Evolutionary conservation across 2,329 filamentous ascomycete genomes (phyloP), one percentile per base, ranked within the genome.

Genomic region (Fusarium succisae): DNA sequence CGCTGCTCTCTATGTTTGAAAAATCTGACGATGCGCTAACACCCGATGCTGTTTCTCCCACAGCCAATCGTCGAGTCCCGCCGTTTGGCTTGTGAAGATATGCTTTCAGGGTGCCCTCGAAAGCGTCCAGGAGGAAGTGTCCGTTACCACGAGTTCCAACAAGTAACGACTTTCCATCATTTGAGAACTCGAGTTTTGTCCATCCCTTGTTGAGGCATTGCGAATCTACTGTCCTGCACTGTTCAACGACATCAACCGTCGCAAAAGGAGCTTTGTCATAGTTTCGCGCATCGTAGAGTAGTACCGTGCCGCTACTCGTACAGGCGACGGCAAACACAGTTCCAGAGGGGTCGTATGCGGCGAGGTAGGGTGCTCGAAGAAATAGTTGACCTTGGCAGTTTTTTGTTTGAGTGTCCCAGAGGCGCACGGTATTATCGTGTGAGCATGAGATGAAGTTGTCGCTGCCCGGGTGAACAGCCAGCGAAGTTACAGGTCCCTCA

Each of bases 391-490:
- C 96, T 74, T 93, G 92, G 73, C 92, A 91, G 78, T 95, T 92
- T 76, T 93, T 92, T 5, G 93, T 95, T 63, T 91, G 90, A 8
- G 95, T 90, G 77, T 97, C 94, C 96, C 96, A 99, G 32, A 99
- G 85, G 39, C 94, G 91, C 63, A 98, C 92, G 0, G 95, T 98
- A 81, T 98, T 93, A 82, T 99, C 96, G 74, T 93, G 91, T 57
- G 93, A 93, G 82, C 94, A 97, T 22, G 95, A 98, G 66, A 99
- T 91, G 84, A 99, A 98, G 75, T 93, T 92, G 82, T 99, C 96
- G 77, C 89, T 91, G 54, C 94, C 93, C 0, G 96, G 96, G 74
- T 95, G 96, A 72, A 98, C 89, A 4, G 93, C 87, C 35, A 99
- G 88, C 69, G 89, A 93, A 24, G 96, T 98, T 41, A 99, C 96